Base-by-base conservation (phyloP, 192 early-diverging fungal species). In the Coemansia interrupta region DNA sequence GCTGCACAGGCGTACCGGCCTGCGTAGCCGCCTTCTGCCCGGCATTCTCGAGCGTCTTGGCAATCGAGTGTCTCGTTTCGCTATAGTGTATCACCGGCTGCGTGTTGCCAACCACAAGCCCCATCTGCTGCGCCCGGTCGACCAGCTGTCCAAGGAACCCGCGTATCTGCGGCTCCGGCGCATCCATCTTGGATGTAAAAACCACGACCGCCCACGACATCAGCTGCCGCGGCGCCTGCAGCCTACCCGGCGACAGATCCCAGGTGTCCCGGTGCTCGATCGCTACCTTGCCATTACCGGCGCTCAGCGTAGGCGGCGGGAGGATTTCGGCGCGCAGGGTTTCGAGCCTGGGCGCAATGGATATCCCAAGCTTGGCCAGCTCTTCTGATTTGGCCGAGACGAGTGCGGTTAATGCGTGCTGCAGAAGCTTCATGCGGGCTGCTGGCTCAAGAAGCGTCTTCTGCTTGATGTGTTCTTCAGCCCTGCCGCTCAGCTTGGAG, bases 141-240 rank as follows among this genome's bases (percentile, higher is more conserved):
- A 60, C 58, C 20, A 63, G 64, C 61, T 66, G 63, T 29, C 12
- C 18, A 2, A 56, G 18, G 28, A 70, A 70, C 0, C 59, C 51
- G 1, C 45, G 54, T 14, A 57, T 28, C 28, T 55, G 45, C 14
- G 62, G 20, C 1, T 20, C 36, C 0, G 63, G 45, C 29, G 17
- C 49, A 2, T 12, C 14, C 42, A 51, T 26, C 23, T 38, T 62
- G 36, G 26, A 48, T 50, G 24, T 51, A n/a, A 77, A 62, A 15
- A 64, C 58, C 0, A 63, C 45, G 0, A 77, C 56, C 0, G 68
- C 46, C 73, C 73, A 77, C 1, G 60, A 60, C 2, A 8, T 3
- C 28, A 77, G 53, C 39, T 44, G 46, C 23, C 10, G 32, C 1
- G 32, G 32, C 32, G 32, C 10, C 32, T 36, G 32, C 32, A 36